Percentiles rank a stretch among this genome's conserved stretches.
phyloP scores from a whole-genome alignment of 768 basidiomycete genomes.

The Xanthoconium stramineum region DNA sequence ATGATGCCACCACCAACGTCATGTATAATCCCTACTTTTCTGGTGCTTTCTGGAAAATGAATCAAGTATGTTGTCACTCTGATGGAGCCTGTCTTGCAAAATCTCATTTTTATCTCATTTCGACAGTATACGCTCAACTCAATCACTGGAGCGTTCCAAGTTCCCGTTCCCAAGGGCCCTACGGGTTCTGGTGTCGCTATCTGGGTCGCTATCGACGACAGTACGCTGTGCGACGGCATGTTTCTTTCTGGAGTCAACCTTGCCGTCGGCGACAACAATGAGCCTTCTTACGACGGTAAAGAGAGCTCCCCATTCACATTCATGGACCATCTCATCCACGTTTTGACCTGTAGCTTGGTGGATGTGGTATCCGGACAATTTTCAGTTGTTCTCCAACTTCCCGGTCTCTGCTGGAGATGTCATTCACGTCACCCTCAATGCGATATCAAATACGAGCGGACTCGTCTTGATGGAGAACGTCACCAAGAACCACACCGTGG shows the following conservation, averaged over 20 bases:
- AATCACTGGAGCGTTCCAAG: slow-evolving; percentile 2
- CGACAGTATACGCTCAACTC: slow-evolving; percentile 3
- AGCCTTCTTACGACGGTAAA: no score
- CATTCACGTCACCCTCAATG: no score
- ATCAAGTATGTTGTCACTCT: not conserved
- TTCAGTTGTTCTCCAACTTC: no score
- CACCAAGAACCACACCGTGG: no score
- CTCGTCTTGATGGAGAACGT: no score
- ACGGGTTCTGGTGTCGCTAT: not conserved
- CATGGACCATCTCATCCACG: no score
- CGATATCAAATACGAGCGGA: no score
- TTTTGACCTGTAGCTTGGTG: no score
- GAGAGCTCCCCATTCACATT: no score
- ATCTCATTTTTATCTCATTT: not conserved
- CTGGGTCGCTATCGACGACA: not conserved
- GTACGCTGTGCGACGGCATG: not conserved
- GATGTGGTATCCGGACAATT: no score
- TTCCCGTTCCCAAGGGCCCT: not conserved
- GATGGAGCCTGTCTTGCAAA: not conserved
- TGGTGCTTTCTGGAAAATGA: not conserved
- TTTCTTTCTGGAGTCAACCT: not conserved
- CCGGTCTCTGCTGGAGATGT: no score
- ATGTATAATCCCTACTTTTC: not conserved
- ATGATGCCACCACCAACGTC: no score
- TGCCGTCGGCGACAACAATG: not conserved